Percentiles rank a stretch among this genome's conserved stretches.
Evolutionary conservation across 169 alveolate species (phyloP).

Genomic region (Theileria sp.): DNA sequence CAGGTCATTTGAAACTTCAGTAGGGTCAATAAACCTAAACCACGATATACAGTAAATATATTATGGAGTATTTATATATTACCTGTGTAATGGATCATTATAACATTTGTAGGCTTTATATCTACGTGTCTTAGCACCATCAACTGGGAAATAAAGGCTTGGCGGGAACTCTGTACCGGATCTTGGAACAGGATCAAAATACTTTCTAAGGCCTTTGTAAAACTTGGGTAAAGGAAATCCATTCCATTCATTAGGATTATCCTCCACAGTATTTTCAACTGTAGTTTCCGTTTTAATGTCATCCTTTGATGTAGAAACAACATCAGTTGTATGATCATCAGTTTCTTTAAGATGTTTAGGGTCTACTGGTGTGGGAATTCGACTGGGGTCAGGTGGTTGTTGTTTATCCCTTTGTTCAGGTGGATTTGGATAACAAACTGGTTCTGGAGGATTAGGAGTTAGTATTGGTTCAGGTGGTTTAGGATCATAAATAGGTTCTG

Average conservation of each 20-base stretch:
- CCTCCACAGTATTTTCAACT: not conserved
- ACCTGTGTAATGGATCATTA: slow-evolving; percentile 8
- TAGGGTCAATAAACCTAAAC: slow-evolving; percentile 16
- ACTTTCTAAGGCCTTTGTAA: slow-evolving; percentile 19
- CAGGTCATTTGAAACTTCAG: not conserved
- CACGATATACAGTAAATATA: too few species aligned
- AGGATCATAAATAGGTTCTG: not conserved
- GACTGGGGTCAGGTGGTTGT: not conserved
- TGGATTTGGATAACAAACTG: not conserved
- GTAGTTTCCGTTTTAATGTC: not conserved
- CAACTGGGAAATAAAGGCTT: not conserved
- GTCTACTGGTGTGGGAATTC: not conserved
- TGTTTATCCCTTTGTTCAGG: not conserved
- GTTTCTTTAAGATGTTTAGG: not conserved
- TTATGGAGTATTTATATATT: not conserved
- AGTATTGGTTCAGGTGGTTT: not conserved
- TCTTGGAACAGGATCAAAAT: slow-evolving; percentile 22
- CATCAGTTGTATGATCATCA: not conserved
- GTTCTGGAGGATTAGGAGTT: not conserved
- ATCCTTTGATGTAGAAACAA: not conserved
- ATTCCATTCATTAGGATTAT: slow-evolving; percentile 20
- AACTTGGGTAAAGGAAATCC: slow-evolving; percentile 52
- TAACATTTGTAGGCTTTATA: slow-evolving; percentile 14
- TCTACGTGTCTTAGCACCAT: slow-evolving; percentile 38
- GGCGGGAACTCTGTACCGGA: not conserved